Base-by-base conservation (phyloP, 768 basidiomycete genomes). In the Xerocomellus intermedius region DNA sequence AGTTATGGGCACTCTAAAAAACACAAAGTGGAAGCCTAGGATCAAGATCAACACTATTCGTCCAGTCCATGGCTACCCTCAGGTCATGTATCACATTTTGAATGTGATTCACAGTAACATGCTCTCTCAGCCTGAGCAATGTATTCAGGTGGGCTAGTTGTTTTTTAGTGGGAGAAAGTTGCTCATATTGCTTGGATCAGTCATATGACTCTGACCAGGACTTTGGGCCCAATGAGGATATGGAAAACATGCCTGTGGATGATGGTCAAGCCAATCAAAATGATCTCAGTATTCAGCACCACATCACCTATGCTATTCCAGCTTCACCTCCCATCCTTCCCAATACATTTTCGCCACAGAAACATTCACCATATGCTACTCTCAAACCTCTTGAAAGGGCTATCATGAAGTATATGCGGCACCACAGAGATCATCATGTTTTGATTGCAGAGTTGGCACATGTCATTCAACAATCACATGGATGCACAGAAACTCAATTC, bases 61-160 rank as follows among this genome's bases (percentile, higher is more conserved):
- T 21, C 52, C n/a, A 44, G 44, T 59, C 32, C 45, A 49, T 33
- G 47, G 50, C 16, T 71, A 62, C 21, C n/a, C 66, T 50, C 61
- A 73, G 21, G 67, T 67, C 10, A 55, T 73, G 50, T 47, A 61
- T 50, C 69, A 71, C 48, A 48, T 21, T 32, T 48, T 73, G 17
- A 43, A 64, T 54, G 65, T 65, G 39, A 65, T 71, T 12, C 51
- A 54, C 7, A 48, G 22, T 6, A 55, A 44, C 44, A 48, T 58
- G 1, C 54, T 53, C 10, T 38, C 38, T 42, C 59, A 59, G 35
- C 55, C 38, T 42, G 57, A 59, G 35, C 55, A 48, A n/a, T 13
- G 48, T 13, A 19, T 24, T 41, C 42, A 56, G 49, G 64, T 67
- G 17, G 32, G 56, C 3, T 42, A n/a, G 19, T 50, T 35, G 22